Percentiles rank a stretch among this genome's conserved stretches.
Evolutionary conservation across 2,329 filamentous ascomycete genomes (phyloP).

Genomic region (Neocucurbitaria cava): DNA sequence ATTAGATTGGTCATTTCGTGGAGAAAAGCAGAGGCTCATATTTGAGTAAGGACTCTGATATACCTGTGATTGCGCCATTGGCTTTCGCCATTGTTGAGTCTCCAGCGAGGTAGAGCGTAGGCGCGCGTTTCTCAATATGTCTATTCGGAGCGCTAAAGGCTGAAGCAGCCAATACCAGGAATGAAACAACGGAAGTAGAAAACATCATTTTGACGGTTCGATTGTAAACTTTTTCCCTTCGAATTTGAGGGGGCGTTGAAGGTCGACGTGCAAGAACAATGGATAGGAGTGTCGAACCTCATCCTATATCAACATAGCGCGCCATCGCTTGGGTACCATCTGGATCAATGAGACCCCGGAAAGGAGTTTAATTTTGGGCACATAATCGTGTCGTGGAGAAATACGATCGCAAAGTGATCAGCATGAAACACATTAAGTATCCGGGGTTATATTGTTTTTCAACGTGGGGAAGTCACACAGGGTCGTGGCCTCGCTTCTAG

Average conservation of each 20-base stretch:
- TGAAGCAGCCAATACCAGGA: slow-evolving; percentile 27
- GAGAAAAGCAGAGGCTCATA: too few species aligned
- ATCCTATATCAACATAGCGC: slow-evolving; percentile 1
- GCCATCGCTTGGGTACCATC: background rate
- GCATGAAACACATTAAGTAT: slow-evolving; percentile 1
- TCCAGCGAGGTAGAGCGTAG: slow-evolving; percentile 63
- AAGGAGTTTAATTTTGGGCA: background rate
- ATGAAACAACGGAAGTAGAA: slow-evolving; percentile 22
- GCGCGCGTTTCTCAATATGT: slow-evolving; percentile 36
- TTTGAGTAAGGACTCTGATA: too few species aligned
- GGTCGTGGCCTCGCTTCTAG: background rate
- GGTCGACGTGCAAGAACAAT: background rate
- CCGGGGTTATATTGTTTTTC: slow-evolving; percentile 1
- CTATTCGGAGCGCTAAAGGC: slow-evolving; percentile 32
- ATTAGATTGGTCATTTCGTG: too few species aligned
- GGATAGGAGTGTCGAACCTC: background rate
- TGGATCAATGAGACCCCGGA: slow-evolving; percentile 5
- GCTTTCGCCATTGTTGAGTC: slow-evolving; percentile 67
- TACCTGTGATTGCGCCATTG: slow-evolving; percentile 55
- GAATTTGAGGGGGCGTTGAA: background rate
- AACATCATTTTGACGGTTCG: slow-evolving; percentile 23
- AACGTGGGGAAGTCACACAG: background rate
- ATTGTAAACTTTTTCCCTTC: background rate
- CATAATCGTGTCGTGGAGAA: background rate
- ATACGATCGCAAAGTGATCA: background rate